Percentiles rank a stretch among this genome's conserved stretches.
phyloP scores from a whole-genome alignment of 2,329 filamentous ascomycete genomes.

The Aspergillus pseudoterreus region DNA sequence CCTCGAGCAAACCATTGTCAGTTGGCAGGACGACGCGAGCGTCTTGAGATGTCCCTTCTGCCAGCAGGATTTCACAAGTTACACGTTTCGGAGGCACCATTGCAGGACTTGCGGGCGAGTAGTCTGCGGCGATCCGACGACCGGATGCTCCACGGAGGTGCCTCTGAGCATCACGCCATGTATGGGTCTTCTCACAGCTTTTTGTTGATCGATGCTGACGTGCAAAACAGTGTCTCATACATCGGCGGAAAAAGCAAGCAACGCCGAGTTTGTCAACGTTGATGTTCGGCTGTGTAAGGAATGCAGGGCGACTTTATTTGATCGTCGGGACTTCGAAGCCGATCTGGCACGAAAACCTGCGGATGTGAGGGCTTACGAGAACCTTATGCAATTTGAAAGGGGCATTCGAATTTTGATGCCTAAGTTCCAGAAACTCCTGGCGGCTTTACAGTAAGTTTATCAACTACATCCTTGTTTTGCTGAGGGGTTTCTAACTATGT shows the following conservation, averaged over 20 bases:
- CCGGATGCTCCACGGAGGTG: conserved; percentile 79
- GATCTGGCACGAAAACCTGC: conserved; percentile 66
- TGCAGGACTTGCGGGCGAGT: conserved; percentile 91
- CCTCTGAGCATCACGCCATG: conserved; percentile 70
- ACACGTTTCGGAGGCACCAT: conserved; percentile 90
- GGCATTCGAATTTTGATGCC: conserved; percentile 80
- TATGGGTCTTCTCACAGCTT: conserved; percentile 42
- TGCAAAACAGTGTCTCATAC: conserved; percentile 31
- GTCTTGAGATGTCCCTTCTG: conserved; percentile 87
- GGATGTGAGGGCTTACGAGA: conserved; percentile 77
- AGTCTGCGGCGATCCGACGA: conserved; percentile 83
- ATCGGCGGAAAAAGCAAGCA: conserved; percentile 40
- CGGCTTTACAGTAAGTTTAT: conserved; percentile 60
- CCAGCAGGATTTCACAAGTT: conserved; percentile 89
- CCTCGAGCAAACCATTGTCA: conserved; percentile 87
- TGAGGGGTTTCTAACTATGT: conserved; percentile 6
- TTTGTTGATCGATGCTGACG: conserved; percentile 19
- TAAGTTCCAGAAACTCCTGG: conserved; percentile 74
- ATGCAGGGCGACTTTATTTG: conserved; percentile 70
- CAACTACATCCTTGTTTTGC: not conserved
- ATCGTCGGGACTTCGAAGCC: conserved; percentile 71
- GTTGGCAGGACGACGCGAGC: conserved; percentile 86
- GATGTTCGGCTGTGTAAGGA: conserved; percentile 91
- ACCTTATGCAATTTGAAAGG: conserved; percentile 79
- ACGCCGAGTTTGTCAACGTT: conserved; percentile 59